These are phyloP conservation scores for Ricinus communis DNA, from an alignment of 345 rosid genomes.

Conservation along the genomic window DNA sequence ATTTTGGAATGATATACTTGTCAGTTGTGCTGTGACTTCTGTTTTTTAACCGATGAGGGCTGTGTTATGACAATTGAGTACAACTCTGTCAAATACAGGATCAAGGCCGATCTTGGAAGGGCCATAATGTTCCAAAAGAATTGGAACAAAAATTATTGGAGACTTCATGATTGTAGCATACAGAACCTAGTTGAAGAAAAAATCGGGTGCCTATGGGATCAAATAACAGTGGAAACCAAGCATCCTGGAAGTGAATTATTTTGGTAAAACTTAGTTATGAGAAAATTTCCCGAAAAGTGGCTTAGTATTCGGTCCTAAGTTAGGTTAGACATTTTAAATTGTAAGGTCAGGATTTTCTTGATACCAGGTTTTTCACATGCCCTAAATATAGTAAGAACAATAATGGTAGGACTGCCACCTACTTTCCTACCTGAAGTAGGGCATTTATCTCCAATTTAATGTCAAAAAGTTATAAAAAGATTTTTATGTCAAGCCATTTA, in stretches of 20 bases:
- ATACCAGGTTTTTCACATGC: not conserved
- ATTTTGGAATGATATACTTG: constrained; percentile 14
- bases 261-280: not conserved
- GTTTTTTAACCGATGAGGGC: not conserved
- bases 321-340: not conserved
- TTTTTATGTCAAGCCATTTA: not conserved
- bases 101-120: not conserved
- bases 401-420: not conserved
- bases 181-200: not conserved
- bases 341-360: not conserved
- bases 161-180: not conserved
- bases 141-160: not conserved
- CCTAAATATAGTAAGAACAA: not conserved
- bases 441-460: not conserved
- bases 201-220: not conserved
- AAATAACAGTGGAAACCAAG: no score
- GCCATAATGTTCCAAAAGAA: not conserved
- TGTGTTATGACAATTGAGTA: no score
- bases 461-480: no score
- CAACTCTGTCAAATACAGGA: no score
- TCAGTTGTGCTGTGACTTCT: constrained; percentile 9
- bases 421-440: not conserved
- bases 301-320: not conserved
- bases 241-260: not conserved
- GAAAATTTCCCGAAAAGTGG: not conserved